A percentile compares a stretch with the other conserved stretches of the same genome.
phyloP scores from a whole-genome alignment of 2,329 filamentous ascomycete species.

The Fusarium sp. region DNA sequence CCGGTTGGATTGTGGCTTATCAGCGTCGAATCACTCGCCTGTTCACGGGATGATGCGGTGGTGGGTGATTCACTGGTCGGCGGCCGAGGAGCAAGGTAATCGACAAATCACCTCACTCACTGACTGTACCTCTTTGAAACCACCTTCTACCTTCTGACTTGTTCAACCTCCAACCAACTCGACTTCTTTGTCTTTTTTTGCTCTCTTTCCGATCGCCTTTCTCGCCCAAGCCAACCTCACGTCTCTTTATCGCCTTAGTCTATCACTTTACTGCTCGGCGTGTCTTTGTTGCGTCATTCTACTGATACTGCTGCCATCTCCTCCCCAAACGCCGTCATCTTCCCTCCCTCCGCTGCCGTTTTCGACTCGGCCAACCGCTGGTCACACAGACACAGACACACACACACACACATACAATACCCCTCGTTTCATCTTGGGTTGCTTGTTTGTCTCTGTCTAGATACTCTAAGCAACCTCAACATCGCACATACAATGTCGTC shows the following conservation, averaged over 20 bases:
- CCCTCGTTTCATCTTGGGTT: conserved; percentile 30
- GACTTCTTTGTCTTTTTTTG: conserved; percentile 1
- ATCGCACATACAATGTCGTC: conserved; percentile 61
- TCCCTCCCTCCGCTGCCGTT: conserved; percentile 1
- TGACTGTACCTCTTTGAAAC: conserved; percentile 35
- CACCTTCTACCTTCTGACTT: conserved; percentile 20
- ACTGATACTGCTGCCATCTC: neutral
- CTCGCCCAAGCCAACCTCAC: neutral
- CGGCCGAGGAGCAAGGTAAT: conserved; percentile 17
- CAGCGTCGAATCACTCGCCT: conserved; percentile 36
- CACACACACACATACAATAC: conserved; percentile 25
- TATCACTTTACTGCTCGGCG: conserved; percentile 4
- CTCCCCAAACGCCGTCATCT: conserved; percentile 6
- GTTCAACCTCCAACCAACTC: conserved; percentile 23
- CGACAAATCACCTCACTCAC: conserved; percentile 39
- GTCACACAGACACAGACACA: conserved; percentile 25
- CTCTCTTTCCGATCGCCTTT: neutral
- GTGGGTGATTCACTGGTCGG: conserved; percentile 44
- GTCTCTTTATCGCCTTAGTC: neutral
- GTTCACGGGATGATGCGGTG: conserved; percentile 45
- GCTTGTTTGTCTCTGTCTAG: conserved; percentile 5
- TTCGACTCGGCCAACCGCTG: conserved; percentile 16
- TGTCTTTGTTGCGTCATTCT: conserved; percentile 37
- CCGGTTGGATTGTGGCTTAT: conserved; percentile 39
- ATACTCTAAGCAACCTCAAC: conserved; percentile 8